These are phyloP conservation scores for Metschnikowia colocasiae DNA, from an alignment of 805 yeast genomes.

Conservation along the genomic window DNA sequence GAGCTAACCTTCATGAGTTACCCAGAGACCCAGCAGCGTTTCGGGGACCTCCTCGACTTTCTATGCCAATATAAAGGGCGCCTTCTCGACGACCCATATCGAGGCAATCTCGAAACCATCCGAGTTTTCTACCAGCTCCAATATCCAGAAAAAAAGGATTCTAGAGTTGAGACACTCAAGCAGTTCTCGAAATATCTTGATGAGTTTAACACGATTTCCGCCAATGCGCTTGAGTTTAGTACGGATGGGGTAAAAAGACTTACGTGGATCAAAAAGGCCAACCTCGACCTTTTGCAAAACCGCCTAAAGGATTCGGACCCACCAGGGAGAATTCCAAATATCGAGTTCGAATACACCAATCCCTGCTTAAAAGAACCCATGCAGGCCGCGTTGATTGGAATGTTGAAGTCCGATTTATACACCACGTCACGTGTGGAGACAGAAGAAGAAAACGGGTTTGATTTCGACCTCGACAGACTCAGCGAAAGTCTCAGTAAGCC, in stretches of 20 bases:
- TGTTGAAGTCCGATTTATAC: not conserved
- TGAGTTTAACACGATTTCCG: conserved; percentile 15
- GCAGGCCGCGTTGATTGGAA: not conserved
- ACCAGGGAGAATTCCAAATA: not conserved
- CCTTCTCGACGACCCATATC: conserved; percentile 14
- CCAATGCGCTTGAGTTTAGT: conserved; percentile 12
- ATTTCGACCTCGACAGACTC: conserved; percentile 13
- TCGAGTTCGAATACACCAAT: not conserved
- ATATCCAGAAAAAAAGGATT: not conserved
- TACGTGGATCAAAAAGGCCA: conserved; percentile 12
- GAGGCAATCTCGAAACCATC: conserved; percentile 11
- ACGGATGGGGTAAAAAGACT: not conserved
- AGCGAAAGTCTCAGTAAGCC: conserved; percentile 26
- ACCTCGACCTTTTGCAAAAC: conserved; percentile 7
- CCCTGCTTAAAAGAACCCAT: not conserved
- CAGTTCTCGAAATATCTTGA: conserved; percentile 11
- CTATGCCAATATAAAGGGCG: conserved; percentile 7
- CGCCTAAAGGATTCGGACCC: not conserved
- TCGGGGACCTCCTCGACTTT: conserved; percentile 11
- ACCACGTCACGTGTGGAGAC: conserved; percentile 3
- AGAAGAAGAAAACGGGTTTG: conserved; percentile 12
- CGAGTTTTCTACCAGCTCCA: conserved; percentile 1
- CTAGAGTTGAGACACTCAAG: not conserved
- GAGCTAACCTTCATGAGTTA: conserved; percentile 5
- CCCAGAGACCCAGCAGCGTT: conserved; percentile 4